phyloP scores from a whole-genome alignment of 163 green algal genomes.

The Chloromonas sp. region DNA sequence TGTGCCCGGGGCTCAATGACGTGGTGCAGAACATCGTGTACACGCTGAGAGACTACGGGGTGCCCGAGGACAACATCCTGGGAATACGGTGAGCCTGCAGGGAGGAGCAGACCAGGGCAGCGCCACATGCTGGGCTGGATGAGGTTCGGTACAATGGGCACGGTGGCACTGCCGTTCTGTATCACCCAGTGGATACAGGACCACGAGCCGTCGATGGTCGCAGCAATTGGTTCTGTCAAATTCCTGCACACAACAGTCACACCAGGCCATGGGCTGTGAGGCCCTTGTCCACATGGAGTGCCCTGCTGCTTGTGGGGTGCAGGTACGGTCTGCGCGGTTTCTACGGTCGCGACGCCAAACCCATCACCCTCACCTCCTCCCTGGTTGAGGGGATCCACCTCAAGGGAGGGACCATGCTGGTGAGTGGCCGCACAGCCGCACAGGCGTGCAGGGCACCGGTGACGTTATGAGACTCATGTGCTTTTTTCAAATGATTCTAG shows the following conservation, averaged over 20 bases:
- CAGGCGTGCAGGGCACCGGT: too few species aligned
- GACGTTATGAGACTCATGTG: neutral
- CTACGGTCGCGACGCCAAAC: slow-evolving; percentile 75
- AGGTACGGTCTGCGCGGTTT: slow-evolving; percentile 88
- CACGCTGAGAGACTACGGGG: slow-evolving; percentile 74
- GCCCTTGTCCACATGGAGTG: too few species aligned
- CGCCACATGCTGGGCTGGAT: too few species aligned
- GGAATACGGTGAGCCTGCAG: slow-evolving; percentile 43
- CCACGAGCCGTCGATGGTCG: too few species aligned
- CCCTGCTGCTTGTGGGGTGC: neutral
- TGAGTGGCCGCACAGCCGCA: slow-evolving; percentile 8
- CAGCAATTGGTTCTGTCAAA: too few species aligned
- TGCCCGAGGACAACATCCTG: slow-evolving; percentile 74
- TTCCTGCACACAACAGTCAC: too few species aligned
- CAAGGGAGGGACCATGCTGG: slow-evolving; percentile 77
- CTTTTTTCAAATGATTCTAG: neutral
- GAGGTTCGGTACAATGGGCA: too few species aligned
- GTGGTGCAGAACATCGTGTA: slow-evolving; percentile 82
- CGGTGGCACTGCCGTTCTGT: too few species aligned
- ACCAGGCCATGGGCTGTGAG: too few species aligned
- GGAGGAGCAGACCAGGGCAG: too few species aligned
- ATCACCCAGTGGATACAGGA: too few species aligned
- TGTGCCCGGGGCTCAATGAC: slow-evolving; percentile 97
- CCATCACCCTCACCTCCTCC: slow-evolving; percentile 62
- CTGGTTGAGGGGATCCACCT: slow-evolving; percentile 89